phyloP scores from a whole-genome alignment of 139 green algal genomes.

The Eudorina sp. region DNA sequence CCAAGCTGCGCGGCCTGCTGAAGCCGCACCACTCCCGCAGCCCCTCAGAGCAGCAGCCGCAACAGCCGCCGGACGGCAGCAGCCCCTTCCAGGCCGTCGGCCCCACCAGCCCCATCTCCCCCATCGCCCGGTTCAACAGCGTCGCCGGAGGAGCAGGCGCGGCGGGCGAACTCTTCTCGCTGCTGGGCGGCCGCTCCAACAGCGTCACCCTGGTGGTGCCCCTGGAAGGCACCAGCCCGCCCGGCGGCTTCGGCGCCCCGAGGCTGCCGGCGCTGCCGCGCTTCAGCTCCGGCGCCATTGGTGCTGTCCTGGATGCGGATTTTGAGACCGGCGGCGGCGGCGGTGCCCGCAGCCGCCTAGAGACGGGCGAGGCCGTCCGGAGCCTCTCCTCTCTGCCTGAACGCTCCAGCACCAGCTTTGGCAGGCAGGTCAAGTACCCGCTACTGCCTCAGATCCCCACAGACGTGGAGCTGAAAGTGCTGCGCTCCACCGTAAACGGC shows the following conservation, averaged over 20 bases:
- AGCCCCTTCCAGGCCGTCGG: background rate
- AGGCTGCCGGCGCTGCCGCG: background rate
- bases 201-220: no score
- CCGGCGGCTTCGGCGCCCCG: background rate
- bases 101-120: background rate
- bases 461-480: background rate
- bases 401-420: background rate
- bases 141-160: background rate
- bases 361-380: background rate
- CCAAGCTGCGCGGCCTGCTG: conserved; percentile 9
- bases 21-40: background rate
- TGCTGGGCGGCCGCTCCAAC: background rate
- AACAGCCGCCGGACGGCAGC: background rate
- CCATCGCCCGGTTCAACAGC: background rate
- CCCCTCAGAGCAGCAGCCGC: background rate
- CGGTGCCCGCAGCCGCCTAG: background rate
- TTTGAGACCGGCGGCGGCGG: background rate
- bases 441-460: background rate
- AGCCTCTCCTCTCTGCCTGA: background rate
- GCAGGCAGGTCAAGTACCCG: background rate
- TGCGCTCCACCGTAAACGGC: background rate
- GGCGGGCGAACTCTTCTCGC: no score
- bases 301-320: background rate
- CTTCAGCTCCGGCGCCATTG: background rate
- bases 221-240: no score